Base-by-base conservation (phyloP, 345 rosid genomes). In the Citrus inodora region DNA sequence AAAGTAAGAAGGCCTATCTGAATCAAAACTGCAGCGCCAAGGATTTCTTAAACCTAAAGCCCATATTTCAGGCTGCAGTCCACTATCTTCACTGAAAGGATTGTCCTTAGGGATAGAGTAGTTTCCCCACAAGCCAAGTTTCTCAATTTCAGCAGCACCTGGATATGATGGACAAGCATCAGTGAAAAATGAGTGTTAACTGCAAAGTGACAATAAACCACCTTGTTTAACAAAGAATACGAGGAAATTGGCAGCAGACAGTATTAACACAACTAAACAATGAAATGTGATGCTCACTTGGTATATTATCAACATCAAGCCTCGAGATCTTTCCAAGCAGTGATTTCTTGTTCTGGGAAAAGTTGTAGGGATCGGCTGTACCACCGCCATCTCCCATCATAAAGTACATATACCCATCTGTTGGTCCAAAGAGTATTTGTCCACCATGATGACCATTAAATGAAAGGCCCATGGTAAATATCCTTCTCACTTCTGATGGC, bases 341-440 rank as follows among this genome's bases (percentile, higher is more conserved):
- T 0, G 99, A 96, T 83, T 94, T 94, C 89, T 94, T 96, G 88
- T 92, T 94, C 77, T 96, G 99, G 22, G 97, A 79, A 81, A 96
- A 92, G 85, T 91, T 91, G 82, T 94, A 87, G 72, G 98, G 94
- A 87, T 96, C 98, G 4, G 87, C 93, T 51, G 24, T 76, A 38
- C 90, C 88, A 30, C 98, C 98, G 19, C 98, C 99, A 60, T 94
- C 97, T 48, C 98, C 98, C 91, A 87, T 94, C 99, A 90, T 93
- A 70, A 94, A 90, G 85, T 96, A 96, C 46, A 96, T 74, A 85
- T 89, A 94, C 21, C 99, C 97, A 53, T 96, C 99, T 2, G 73
- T 51, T 4, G 98, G 99, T 17, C 99, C 99, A 76, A 96, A 94
- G 60, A 96, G 94, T 81, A 96, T 91, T 89, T 96, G 99, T 72